Evolutionary conservation across 495 filamentous ascomycete species (phyloP), one percentile per base, ranked within the genome.

Genomic region (Penicillium parvum): DNA sequence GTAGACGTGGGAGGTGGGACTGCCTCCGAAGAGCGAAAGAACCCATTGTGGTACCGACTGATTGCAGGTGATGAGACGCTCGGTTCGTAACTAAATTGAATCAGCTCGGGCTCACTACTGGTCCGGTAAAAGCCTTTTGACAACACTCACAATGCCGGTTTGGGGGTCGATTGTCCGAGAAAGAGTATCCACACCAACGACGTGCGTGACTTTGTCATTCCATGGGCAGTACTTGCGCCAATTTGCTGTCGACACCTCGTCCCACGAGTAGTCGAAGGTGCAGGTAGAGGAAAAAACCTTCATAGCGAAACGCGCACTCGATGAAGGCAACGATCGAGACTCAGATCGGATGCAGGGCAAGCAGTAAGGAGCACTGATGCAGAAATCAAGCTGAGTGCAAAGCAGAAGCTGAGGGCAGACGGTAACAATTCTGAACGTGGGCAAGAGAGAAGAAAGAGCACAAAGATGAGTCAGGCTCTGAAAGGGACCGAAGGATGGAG

Each of bases 161-260:
- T 55, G 59, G 0, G 84, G 70, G 56, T 98, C 92, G 38, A 97
- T 76, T n/a, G 58, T 62, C 26, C 94, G 83, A 28, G 82, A 84
- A 42, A 98, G 62, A 3, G 91, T 97, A 68, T 98, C 92, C 46
- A 97, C 94, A 50, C 86, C 89, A 40, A 95, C 76, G 33, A 98
- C 92, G 63, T 98, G 92, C 19, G 86, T 86, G 1, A 84, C 86
- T 65, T 94, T 90, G 51, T 96, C 81, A 69, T 98, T 98, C 92
- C 92, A 96, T 22, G 90, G 89, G 63, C 87, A 94, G 72, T 98
- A 98, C 67, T 98, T 98, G 36, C 83, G 82, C 92, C 92, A 98
- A 76, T 97, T 98, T 53, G 85, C 88, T n/a, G 88, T 88, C n/a
- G 90, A 95, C 23, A 97, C 94, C 65, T 96, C 94, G 52, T 90